Evolutionary conservation across 208 protist species (phyloP).

Genomic region (Trypanosoma cruzi): DNA sequence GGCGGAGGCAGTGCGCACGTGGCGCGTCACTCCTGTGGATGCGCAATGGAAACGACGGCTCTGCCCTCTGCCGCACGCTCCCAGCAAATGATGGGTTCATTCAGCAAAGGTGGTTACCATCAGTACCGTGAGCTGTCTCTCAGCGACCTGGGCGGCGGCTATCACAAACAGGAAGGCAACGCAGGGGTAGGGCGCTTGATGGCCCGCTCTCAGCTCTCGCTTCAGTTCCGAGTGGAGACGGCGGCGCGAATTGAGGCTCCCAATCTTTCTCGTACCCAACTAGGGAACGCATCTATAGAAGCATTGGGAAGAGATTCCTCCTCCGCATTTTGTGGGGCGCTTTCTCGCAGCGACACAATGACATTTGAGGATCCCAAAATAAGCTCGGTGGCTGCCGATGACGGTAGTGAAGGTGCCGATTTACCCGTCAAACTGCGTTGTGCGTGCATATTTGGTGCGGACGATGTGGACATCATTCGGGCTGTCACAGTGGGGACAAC

Average conservation of each 20-base stretch:
- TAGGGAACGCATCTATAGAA: background rate
- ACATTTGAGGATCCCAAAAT: background rate
- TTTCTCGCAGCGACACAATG: background rate
- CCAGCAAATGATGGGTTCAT: background rate
- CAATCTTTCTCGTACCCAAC: background rate
- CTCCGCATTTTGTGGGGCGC: background rate
- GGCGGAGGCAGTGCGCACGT: too few species aligned
- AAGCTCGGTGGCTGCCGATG: background rate
- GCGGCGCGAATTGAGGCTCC: background rate
- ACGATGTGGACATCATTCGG: slow-evolving; percentile 54
- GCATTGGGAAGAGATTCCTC: background rate
- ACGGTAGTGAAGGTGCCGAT: background rate
- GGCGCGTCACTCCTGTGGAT: too few species aligned
- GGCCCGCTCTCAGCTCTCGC: background rate
- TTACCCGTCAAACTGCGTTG: slow-evolving; percentile 27
- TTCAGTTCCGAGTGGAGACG: slow-evolving; percentile 1
- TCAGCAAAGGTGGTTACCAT: background rate
- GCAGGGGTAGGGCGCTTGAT: background rate
- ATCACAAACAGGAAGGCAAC: background rate
- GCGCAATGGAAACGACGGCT: too few species aligned
- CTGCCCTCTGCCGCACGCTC: too few species aligned
- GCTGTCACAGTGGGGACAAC: slow-evolving; percentile 53
- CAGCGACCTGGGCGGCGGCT: background rate
- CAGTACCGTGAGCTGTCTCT: too few species aligned
- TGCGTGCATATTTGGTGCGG: slow-evolving; percentile 52